Percentiles rank a stretch among this genome's conserved stretches.
Evolutionary conservation across 352 stramenopile species (phyloP).

Genomic region (Phytophthora pistaciae): DNA sequence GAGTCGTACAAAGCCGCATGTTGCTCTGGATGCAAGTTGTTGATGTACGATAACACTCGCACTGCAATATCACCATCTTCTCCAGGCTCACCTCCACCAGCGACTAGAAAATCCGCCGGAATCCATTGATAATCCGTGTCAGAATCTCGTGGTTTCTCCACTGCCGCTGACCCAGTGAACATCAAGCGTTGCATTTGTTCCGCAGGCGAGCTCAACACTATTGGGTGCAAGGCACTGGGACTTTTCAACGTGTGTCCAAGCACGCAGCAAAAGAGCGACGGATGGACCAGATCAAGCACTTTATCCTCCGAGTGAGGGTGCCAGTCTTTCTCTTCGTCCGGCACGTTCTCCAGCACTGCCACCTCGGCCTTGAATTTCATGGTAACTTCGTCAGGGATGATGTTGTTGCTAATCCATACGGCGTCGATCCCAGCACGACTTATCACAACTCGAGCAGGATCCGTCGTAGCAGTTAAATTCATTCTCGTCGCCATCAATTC

Average conservation of each 20-base stretch:
- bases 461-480: constrained; percentile 6
- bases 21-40: constrained; percentile 50
- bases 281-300: constrained; percentile 67
- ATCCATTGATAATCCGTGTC: constrained; percentile 51
- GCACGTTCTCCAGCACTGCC: constrained; percentile 41
- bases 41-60: constrained; percentile 54
- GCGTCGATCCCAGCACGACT: constrained; percentile 38
- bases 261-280: constrained; percentile 71
- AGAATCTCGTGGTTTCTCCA: constrained; percentile 20
- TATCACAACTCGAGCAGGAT: constrained; percentile 21
- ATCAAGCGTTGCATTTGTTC: constrained; percentile 49
- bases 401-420: constrained; percentile 46
- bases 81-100: constrained; percentile 9
- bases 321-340: constrained; percentile 61
- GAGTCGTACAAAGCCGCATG: constrained; percentile 35
- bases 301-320: constrained; percentile 58
- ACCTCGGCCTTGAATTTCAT: constrained; percentile 41
- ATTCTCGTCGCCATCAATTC: constrained; percentile 12
- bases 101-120: constrained; percentile 41
- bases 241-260: constrained; percentile 38
- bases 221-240: not conserved
- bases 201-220: not conserved
- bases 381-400: constrained; percentile 35
- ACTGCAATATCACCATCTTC: constrained; percentile 1
- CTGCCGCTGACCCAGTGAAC: constrained; percentile 15